phyloP scores from a whole-genome alignment of 768 basidiomycete species.

The Suillus variegatus region DNA sequence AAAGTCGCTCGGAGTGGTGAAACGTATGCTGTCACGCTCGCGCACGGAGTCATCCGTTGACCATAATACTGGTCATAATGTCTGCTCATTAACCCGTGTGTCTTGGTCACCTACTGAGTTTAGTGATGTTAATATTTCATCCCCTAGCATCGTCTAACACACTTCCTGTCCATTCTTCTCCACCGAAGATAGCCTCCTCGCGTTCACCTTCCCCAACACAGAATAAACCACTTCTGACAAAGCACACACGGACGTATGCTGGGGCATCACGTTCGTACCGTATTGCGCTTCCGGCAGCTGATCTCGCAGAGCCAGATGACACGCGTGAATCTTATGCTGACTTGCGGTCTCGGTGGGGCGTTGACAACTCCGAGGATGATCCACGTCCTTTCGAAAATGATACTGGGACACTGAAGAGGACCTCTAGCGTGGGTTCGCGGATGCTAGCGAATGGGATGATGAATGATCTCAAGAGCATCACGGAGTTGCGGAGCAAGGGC shows the following conservation, averaged over 20 bases:
- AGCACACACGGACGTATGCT: slow-evolving; percentile 66
- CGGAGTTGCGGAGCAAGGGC: slow-evolving; percentile 78
- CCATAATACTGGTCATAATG: slow-evolving; percentile 13
- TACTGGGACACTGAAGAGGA: slow-evolving; percentile 17
- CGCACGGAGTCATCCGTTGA: slow-evolving; percentile 60
- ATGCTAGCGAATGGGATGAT: slow-evolving; percentile 59
- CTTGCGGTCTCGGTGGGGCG: slow-evolving; percentile 76
- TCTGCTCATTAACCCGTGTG: background rate
- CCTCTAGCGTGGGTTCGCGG: slow-evolving; percentile 31
- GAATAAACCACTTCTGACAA: slow-evolving; percentile 26
- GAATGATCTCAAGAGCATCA: slow-evolving; percentile 78
- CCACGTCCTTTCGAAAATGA: slow-evolving; percentile 38
- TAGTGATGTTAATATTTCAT: background rate
- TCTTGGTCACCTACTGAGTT: background rate
- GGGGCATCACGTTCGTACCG: slow-evolving; percentile 82
- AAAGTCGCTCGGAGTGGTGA: slow-evolving; percentile 46
- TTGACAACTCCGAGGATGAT: slow-evolving; percentile 79
- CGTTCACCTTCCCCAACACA: slow-evolving; percentile 27
- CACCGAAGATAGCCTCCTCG: slow-evolving; percentile 28
- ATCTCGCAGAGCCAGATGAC: slow-evolving; percentile 39
- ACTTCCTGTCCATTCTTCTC: slow-evolving; percentile 23
- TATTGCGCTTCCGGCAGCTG: slow-evolving; percentile 58
- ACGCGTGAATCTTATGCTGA: slow-evolving; percentile 75
- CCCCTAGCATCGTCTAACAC: slow-evolving; percentile 24
- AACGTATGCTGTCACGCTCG: slow-evolving; percentile 73